Evolutionary conservation across 1,139 yeast genomes (phyloP).

Genomic region (Schizosaccharomyces versatilis): DNA sequence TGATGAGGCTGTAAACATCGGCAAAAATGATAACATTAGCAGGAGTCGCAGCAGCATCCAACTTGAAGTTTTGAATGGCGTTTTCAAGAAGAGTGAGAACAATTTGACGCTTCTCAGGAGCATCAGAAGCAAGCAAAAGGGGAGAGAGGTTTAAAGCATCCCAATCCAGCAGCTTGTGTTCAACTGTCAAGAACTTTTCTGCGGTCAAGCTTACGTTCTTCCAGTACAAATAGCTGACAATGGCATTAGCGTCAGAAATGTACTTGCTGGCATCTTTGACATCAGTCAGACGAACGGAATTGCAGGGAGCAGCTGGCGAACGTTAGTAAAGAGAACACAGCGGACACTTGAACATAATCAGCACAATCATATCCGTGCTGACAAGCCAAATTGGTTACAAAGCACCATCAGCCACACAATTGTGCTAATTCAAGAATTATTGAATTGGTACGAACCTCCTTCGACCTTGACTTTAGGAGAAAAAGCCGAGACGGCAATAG

Average conservation of each 20-base stretch:
- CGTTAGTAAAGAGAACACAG: neutral
- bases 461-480: neutral
- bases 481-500: neutral
- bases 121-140: neutral
- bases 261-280: neutral
- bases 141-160: neutral
- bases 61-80: neutral
- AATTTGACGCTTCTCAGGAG: neutral
- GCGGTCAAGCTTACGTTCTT: neutral
- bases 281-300: neutral
- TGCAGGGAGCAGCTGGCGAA: neutral
- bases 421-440: neutral
- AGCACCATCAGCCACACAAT: too few species aligned
- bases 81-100: neutral
- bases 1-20: neutral
- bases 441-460: neutral
- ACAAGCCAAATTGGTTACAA: too few species aligned
- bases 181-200: neutral
- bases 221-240: neutral
- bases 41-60: neutral
- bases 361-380: too few species aligned
- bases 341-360: neutral
- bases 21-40: neutral
- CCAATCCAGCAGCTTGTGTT: neutral
- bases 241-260: conserved; percentile 1